A percentile compares a stretch with the other conserved stretches of the same genome.
phyloP scores from a whole-genome alignment of 2,329 filamentous ascomycete genomes.

The Niveomyces coronatus region DNA sequence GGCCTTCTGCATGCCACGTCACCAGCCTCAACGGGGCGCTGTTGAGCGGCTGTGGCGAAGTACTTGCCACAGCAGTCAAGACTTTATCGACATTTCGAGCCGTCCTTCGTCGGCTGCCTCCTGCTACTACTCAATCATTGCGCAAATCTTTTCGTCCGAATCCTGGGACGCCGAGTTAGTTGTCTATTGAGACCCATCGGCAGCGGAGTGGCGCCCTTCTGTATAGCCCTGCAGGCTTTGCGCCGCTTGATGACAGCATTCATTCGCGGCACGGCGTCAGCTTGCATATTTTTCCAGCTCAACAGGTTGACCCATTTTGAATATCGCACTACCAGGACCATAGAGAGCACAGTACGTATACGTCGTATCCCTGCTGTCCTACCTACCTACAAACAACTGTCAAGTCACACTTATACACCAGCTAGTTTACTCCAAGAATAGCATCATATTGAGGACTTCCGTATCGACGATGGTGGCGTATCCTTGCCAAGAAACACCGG shows the following conservation, averaged over 20 bases:
- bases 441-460: not conserved
- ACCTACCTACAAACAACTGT: not conserved
- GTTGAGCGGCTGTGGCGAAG: constrained; percentile 28
- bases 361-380: not conserved
- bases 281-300: constrained; percentile 5
- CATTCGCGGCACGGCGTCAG: too few species aligned
- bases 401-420: not conserved
- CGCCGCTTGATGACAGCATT: too few species aligned
- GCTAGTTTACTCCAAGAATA: constrained; percentile 6
- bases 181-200: too few species aligned
- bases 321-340: too few species aligned
- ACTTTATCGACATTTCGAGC: too few species aligned
- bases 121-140: too few species aligned
- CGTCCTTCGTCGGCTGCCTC: constrained; percentile 5
- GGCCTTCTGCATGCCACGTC: constrained; percentile 31
- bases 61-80: constrained; percentile 10
- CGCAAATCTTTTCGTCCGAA: too few species aligned
- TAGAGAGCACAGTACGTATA: too few species aligned
- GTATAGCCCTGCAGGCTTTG: too few species aligned
- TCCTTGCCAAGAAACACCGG: not conserved
- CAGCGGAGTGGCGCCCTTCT: too few species aligned
- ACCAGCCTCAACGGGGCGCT: constrained; percentile 28
- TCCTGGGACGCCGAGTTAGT: too few species aligned
- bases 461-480: too few species aligned
- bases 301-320: constrained; percentile 4